Evolutionary conservation across 768 basidiomycete genomes (phyloP), one percentile per base, ranked within the genome.

Genomic region (Omphalotus guepiniiformis): DNA sequence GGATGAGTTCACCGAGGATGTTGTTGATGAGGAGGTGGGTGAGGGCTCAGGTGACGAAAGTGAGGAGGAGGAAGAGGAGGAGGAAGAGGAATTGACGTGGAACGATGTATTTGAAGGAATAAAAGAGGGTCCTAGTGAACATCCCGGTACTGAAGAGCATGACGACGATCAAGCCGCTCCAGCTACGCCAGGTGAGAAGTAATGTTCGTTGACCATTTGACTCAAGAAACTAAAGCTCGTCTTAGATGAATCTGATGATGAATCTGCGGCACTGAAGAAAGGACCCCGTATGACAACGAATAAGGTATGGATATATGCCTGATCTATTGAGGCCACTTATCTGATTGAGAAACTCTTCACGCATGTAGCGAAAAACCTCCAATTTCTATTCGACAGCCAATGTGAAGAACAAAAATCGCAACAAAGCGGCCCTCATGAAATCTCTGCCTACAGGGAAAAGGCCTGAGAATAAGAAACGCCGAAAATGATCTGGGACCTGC

Each of bases 351-450:
- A 46, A 45, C 34, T 25, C 23, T 58, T 3, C 16, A 45, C 39
- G 52, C 27, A 16, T 18, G n/a, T 59, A 91, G 92, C 85, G 83
- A 72, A 93, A 89, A 68, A 80, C 89, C 8, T 74, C 76, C 47
- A 97, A 98, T 70, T 97, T 93, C 71, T 96, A 90, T 70, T 79
- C 83, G 3, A 75, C 62, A 32, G 79, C 86, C 4, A 93, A 93
- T 53, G 88, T 93, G 53, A 93, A 93, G 73, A 92, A 91, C 66
- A 91, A 86, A 64, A 89, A 80, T 53, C 80, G 88, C 27, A 66
- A 67, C 39, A 86, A 84, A 57, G 74, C 80, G 18, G 73, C 77
- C 19, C 54, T 85, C 40, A 67, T 86, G 65, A 80, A 78, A 59
- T 71, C 78, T 8, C 60, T 83, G 18, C 72, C 76, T 23, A 68